A percentile compares a stretch with the other conserved stretches of the same genome.
Conservation (phyloP, 2,329 filamentous ascomycete genomes). For the Fusarium nelsonii region DNA sequence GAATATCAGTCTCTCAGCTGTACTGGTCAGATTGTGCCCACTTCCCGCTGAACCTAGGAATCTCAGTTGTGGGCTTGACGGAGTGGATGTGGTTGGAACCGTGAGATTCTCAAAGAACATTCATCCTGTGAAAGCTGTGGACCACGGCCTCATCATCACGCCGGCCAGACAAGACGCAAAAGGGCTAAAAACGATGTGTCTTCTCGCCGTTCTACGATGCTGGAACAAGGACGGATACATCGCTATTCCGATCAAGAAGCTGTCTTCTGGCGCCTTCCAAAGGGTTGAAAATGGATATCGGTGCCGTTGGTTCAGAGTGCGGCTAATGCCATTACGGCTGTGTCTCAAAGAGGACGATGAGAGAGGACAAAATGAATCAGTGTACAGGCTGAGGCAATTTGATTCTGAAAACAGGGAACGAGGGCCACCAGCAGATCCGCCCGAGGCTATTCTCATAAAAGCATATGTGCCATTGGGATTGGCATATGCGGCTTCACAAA, state of each 20-base stretch:
- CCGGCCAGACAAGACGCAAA: constrained; percentile 8
- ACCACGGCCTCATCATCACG: constrained; percentile 17
- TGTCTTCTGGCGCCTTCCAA: constrained; percentile 1
- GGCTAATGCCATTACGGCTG: constrained; percentile 14
- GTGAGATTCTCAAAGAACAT: constrained; percentile 7
- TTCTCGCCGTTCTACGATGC: constrained; percentile 9
- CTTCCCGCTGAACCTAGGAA: constrained; percentile 3
- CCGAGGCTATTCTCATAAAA: constrained; percentile 7
- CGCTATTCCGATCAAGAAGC: constrained; percentile 17
- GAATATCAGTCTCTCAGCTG: constrained; percentile 7
- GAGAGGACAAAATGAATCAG: background rate
- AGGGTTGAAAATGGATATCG: constrained; percentile 19
- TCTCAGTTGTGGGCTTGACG: background rate
- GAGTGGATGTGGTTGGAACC: constrained; percentile 17
- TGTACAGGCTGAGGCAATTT: constrained; percentile 6
- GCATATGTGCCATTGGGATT: constrained; percentile 13
- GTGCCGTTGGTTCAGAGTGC: constrained; percentile 19
- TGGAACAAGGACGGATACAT: constrained; percentile 24
- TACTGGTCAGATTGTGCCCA: constrained; percentile 10
- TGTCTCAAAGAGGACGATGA: constrained; percentile 5
- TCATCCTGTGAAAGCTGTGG: constrained; percentile 3
- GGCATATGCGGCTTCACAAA: background rate
- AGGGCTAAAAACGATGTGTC: constrained; percentile 18
- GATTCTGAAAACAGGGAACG: constrained; percentile 11
- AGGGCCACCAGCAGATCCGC: constrained; percentile 21